Base-by-base conservation (phyloP, 2,329 filamentous ascomycete species). In the Paraphaeosphaeria sporulosa region DNA sequence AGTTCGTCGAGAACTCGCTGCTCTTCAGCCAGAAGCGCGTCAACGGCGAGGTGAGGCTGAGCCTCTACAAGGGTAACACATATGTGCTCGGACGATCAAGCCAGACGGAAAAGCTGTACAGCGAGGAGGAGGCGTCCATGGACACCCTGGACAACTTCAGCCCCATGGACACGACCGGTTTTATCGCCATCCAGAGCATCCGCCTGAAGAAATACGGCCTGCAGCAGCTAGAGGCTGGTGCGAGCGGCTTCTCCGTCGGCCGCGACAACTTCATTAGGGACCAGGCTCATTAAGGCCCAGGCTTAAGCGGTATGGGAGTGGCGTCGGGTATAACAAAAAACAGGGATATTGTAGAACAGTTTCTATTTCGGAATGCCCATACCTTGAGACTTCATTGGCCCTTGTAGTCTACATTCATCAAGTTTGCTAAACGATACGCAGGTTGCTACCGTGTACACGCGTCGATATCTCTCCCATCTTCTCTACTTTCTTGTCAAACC, bases 131-230 rank as follows among this genome's bases (percentile, higher is more conserved):
- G 81, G 84, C 84, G 63, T 85, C 82, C 66, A 91, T 91, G 89
- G 90, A 93, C 74, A 87, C 87, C 66, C 85, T 91, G 66, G 88
- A 85, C 67, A 86, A 88, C 78, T 91, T 91, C 74, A 82, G 82
- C 67, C 88, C 89, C 19, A 81, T 81, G 61, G 89, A 90, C 71
- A 89, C 88, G 44, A 89, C 86, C 43, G 87, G 87, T 34, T 90
- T 90, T 80, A 88, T 94, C 72, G 84, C 84, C 55, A 89, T 93
- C 69, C 84, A 94, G 72, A 86, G 86, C 64, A 90, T 90, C 40
- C 68, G 74, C 63, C 60, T 83, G 64, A 83, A 83, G 80, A 78
- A 78, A 68, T 77, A 77, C 55, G 76, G 76, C 13, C 68, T 75
- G 25, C 73, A 77, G 68, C 77, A 74, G 72, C 66, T 65, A 7